Evolutionary conservation across 2,329 filamentous ascomycete species (phyloP).

Genomic region (Fusarium sp.): DNA sequence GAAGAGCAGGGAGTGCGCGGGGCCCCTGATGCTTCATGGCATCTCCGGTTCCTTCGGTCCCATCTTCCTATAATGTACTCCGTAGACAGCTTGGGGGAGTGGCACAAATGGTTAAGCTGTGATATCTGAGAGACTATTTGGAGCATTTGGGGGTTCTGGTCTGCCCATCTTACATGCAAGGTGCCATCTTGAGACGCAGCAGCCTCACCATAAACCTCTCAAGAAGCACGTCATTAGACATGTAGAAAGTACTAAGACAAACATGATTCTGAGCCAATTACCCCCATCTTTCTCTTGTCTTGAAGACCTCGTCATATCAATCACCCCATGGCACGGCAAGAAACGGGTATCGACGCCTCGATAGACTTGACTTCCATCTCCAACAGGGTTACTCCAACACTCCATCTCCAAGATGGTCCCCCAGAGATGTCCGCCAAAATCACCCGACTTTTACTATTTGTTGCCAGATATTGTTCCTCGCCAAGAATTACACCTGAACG

Average conservation of each 20-base stretch:
- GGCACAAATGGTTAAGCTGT: not conserved
- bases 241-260: not conserved
- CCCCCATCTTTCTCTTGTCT: not conserved
- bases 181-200: not conserved
- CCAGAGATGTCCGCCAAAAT: conserved; percentile 7
- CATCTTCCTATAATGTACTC: not conserved
- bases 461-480: conserved; percentile 26
- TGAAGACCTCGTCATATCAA: not conserved
- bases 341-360: conserved; percentile 16
- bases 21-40: not conserved
- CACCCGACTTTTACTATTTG: conserved; percentile 12
- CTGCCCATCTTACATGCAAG: not conserved
- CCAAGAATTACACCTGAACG: not conserved
- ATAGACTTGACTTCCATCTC: not conserved
- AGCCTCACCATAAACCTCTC: not conserved
- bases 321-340: conserved; percentile 17
- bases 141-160: conserved; percentile 12
- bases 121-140: not conserved
- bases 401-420: not conserved
- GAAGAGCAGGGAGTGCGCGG: not conserved
- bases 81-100: not conserved
- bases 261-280: not conserved
- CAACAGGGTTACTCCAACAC: not conserved
- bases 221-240: not conserved
- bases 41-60: not conserved